Evolutionary conservation across 352 stramenopile species (phyloP).

Genomic region (Phytophthora niederhauseri): DNA sequence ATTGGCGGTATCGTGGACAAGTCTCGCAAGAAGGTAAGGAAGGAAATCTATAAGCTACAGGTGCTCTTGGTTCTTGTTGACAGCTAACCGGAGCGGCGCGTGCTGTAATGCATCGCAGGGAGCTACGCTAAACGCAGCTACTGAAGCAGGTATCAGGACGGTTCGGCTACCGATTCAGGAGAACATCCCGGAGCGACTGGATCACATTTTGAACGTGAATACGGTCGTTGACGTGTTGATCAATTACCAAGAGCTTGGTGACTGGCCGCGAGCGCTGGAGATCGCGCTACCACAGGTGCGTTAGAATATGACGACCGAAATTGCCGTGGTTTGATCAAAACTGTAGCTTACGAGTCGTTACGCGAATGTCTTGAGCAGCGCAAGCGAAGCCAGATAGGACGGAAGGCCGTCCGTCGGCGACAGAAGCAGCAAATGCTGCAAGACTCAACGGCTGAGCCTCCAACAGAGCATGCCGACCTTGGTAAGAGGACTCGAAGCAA

Average conservation of each 20-base stretch:
- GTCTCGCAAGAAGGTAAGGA: constrained; percentile 62
- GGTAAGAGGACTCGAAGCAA: constrained; percentile 13
- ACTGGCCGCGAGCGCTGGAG: constrained; percentile 60
- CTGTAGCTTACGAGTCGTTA: constrained; percentile 4
- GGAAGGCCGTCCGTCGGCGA: constrained; percentile 40
- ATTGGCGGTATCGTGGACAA: constrained; percentile 87
- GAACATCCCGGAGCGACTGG: constrained; percentile 61
- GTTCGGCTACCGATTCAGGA: constrained; percentile 79
- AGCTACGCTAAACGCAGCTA: constrained; percentile 58
- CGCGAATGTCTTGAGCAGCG: constrained; percentile 30
- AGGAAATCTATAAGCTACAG: constrained; percentile 1
- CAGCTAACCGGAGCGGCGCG: no score
- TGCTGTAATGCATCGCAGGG: constrained; percentile 32
- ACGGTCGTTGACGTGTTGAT: constrained; percentile 78
- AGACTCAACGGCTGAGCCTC: background rate
- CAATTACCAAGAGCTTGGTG: constrained; percentile 45
- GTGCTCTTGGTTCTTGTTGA: background rate
- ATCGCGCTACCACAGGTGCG: constrained; percentile 60
- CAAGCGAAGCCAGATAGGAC: constrained; percentile 47
- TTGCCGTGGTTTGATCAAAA: background rate
- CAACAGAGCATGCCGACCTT: background rate
- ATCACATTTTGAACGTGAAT: constrained; percentile 87
- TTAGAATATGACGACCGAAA: background rate
- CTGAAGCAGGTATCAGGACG: constrained; percentile 52
- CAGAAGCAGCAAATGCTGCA: constrained; percentile 27